A percentile compares a stretch with the other conserved stretches of the same genome.
These are phyloP conservation scores for Erodium texanum DNA, from an alignment of 441 rosid genomes.

Conservation along the genomic window DNA sequence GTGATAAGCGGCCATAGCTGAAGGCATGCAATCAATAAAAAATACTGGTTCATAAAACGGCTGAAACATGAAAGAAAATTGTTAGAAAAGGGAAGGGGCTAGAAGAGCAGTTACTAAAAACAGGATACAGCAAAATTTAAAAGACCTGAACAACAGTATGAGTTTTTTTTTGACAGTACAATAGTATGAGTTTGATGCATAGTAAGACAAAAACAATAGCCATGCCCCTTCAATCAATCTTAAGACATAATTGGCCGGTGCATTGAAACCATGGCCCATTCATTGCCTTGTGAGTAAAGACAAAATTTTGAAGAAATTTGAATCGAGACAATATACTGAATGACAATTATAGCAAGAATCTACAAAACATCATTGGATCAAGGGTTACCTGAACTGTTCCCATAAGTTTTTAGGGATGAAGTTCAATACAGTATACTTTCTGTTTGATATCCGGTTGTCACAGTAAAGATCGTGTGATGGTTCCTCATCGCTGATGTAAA, in stretches of 20 bases:
- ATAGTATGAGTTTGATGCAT: not conserved
- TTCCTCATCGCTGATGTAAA: conserved; percentile 76
- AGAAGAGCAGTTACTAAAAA: conserved; percentile 7
- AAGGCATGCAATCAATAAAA: conserved; percentile 97
- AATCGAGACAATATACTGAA: not conserved
- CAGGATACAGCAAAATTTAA: not conserved
- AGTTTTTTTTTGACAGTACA: too few species aligned
- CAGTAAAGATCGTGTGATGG: conserved; percentile 57
- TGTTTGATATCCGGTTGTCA: conserved; percentile 81
- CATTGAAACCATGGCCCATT: not conserved
- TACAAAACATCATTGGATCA: conserved; percentile 11
- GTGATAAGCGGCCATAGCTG: conserved; percentile 99
- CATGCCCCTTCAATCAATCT: not conserved
- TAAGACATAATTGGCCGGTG: not conserved
- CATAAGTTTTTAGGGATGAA: conserved; percentile 85
- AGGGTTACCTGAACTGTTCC: conserved; percentile 87
- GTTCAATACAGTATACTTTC: conserved; percentile 78
- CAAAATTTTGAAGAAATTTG: conserved; percentile 1
- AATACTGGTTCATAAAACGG: conserved; percentile 99
- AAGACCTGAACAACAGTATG: not conserved
- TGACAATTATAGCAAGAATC: not conserved
- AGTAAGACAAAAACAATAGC: not conserved
- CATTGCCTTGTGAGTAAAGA: not conserved
- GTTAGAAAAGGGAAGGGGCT: not conserved
- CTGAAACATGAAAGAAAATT: conserved; percentile 34